Base-by-base conservation (phyloP, 192 early-diverging fungal species). In the Coemansia sp. region DNA sequence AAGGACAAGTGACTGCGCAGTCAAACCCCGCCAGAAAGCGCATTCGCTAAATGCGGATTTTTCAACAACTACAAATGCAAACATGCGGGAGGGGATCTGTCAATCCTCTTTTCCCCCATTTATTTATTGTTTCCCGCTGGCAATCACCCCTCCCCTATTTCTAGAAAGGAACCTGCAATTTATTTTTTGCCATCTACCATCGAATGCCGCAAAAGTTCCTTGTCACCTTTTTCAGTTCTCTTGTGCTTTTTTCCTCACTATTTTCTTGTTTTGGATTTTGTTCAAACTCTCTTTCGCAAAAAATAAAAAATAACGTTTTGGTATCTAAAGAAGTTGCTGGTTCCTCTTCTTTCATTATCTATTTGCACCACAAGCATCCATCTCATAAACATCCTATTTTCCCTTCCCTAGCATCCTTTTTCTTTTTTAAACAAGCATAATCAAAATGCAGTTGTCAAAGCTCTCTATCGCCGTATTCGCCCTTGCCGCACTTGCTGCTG, bases 391-490 rank as follows among this genome's bases (percentile, higher is more conserved):
- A 64, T 21, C 23, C 20, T 53, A 44, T 60, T 53, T 57, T 38
- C 39, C 44, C 15, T 15, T 23, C 33, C 36, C 49, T 46, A 12
- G 9, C 43, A 56, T 24, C 35, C 16, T n/a, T 23, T 30, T 30
- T 30, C 3, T 3, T 30, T 30, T 3, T 30, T 30, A 30, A 12
- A 39, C 63, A 38, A 52, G n/a, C 49, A 64, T 48, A 46, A 30
- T 15, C 23, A 23, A 46, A 62, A 76, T 76, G 74, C 67, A 76
- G 60, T 55, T 70, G 30, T 34, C 64, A 36, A 66, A 76, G 45
- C 55, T 76, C 60, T 56, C 68, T 26, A 57, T 70, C 43, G 63
- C 61, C 36, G 18, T 67, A 23, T 59, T 76, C 44, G 74, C 63
- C 16, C 36, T 69, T 20, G 68, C 64, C 26, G 63, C 52, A 18